phyloP scores from a whole-genome alignment of 192 early-diverging fungal species.

The Podila minutissima region DNA sequence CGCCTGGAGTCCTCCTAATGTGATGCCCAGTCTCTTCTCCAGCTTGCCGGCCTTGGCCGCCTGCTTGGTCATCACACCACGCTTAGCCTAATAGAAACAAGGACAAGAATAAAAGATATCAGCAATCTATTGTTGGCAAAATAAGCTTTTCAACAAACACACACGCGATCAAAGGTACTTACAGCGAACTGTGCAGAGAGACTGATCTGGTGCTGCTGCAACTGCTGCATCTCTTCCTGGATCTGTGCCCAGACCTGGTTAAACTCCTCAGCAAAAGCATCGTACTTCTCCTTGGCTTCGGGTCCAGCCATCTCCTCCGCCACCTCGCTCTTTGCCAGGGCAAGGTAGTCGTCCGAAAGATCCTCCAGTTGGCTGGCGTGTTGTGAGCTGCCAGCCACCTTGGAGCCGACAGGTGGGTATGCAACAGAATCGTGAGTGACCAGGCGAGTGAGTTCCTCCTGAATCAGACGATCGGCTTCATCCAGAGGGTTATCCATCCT shows the following conservation, averaged over 20 bases:
- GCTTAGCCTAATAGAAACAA: slow-evolving; percentile 59
- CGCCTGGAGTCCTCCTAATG: slow-evolving; percentile 86
- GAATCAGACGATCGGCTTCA: slow-evolving; percentile 67
- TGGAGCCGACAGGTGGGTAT: slow-evolving; percentile 74
- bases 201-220: slow-evolving; percentile 14
- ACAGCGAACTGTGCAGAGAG: slow-evolving; percentile 26
- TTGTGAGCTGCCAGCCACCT: slow-evolving; percentile 52
- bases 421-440: slow-evolving; percentile 76
- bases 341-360: slow-evolving; percentile 69
- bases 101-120: background rate
- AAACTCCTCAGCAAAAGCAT: slow-evolving; percentile 30
- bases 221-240: slow-evolving; percentile 15
- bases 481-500: slow-evolving; percentile 26
- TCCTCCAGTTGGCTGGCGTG: slow-evolving; percentile 47
- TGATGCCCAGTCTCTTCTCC: slow-evolving; percentile 84
- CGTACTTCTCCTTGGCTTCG: slow-evolving; percentile 47
- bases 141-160: background rate
- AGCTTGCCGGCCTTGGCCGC: slow-evolving; percentile 82
- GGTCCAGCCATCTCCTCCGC: slow-evolving; percentile 49
- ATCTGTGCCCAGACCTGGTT: slow-evolving; percentile 36
- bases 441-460: slow-evolving; percentile 76
- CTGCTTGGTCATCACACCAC: slow-evolving; percentile 77
- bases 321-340: slow-evolving; percentile 57
- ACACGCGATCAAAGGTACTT: slow-evolving; percentile 1
- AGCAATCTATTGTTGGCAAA: background rate